These are phyloP conservation scores for Graphilbum sp. DNA, from an alignment of 2,329 filamentous ascomycete species.

Conservation along the genomic window DNA sequence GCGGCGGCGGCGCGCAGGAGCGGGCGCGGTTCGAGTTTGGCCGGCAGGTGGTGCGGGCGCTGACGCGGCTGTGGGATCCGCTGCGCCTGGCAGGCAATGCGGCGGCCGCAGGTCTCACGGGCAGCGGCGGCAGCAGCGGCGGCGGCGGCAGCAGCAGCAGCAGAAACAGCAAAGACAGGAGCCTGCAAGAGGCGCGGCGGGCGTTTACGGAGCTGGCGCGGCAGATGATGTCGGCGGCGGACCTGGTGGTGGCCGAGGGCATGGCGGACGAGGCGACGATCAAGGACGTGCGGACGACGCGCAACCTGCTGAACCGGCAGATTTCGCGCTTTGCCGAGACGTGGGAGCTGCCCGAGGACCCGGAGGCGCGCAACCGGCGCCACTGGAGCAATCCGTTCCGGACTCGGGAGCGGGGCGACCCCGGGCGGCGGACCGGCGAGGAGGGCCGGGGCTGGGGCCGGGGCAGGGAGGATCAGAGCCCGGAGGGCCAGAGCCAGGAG, in stretches of 20 bases:
- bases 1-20: conserved; percentile 16
- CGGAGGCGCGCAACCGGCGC: neutral
- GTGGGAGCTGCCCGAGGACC: conserved; percentile 7
- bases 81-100: conserved; percentile 20
- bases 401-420: neutral
- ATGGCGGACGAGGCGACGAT: conserved; percentile 19
- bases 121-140: neutral
- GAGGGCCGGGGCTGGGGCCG: too few relatives aligned
- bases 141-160: neutral
- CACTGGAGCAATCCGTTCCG: neutral
- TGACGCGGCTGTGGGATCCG: conserved; percentile 33
- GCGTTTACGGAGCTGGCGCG: conserved; percentile 29
- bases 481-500: neutral
- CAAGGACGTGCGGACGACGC: conserved; percentile 15
- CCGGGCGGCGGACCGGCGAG: too few relatives aligned
- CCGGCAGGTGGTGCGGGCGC: conserved; percentile 30
- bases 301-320: conserved; percentile 15
- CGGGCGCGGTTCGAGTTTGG: conserved; percentile 28
- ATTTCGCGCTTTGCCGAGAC: conserved; percentile 13
- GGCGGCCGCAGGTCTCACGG: conserved; percentile 18
- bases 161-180: too few relatives aligned
- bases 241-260: conserved; percentile 24
- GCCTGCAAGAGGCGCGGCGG: conserved; percentile 13
- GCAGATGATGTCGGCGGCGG: conserved; percentile 27
- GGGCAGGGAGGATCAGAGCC: too few relatives aligned